These are phyloP conservation scores for Blastocystis sp. DNA, from an alignment of 352 stramenopile species.

Conservation along the genomic window DNA sequence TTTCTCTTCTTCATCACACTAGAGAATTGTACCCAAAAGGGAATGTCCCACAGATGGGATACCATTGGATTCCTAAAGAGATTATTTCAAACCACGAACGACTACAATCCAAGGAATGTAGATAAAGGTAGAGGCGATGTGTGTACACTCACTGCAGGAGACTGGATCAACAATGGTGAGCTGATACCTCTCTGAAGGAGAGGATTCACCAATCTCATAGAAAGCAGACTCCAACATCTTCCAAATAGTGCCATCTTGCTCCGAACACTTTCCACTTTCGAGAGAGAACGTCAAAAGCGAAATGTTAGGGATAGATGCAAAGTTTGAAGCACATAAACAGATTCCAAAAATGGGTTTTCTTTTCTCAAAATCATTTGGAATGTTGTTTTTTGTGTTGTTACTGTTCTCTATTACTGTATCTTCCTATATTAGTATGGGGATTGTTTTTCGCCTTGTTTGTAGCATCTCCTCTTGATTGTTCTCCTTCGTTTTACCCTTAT, in stretches of 20 bases:
- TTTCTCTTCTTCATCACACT: constrained; percentile 61
- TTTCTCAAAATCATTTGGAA: background rate
- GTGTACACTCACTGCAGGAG: background rate
- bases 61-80: background rate
- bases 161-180: background rate
- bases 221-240: constrained; percentile 47
- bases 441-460: background rate
- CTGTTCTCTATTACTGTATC: background rate
- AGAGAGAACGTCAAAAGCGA: background rate
- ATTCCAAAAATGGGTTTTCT: background rate
- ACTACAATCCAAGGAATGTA: constrained; percentile 37
- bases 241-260: constrained; percentile 19
- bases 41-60: background rate
- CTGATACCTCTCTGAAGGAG: background rate
- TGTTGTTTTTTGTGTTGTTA: background rate
- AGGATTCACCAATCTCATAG: background rate
- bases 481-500: background rate
- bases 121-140: background rate
- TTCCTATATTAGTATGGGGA: background rate
- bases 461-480: background rate
- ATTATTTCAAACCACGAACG: background rate
- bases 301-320: background rate
- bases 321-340: background rate
- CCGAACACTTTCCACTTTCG: background rate
- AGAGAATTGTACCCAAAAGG: constrained; percentile 9